Conservation (phyloP, 1,139 yeast species). For the Saccharomyces hybrid region DNA sequence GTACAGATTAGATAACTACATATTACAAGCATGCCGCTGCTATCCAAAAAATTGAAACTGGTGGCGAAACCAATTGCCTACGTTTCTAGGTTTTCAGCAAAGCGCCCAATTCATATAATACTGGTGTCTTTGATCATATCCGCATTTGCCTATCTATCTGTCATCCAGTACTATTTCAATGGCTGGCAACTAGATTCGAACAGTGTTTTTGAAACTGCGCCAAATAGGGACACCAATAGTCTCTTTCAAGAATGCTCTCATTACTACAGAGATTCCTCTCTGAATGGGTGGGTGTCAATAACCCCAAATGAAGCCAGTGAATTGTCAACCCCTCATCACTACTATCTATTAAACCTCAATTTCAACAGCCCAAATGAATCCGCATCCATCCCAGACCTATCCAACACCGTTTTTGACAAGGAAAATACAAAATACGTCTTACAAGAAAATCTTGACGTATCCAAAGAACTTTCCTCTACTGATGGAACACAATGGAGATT, state of each 20-base stretch:
- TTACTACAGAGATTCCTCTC: conserved; percentile 18
- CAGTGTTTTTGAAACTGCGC: conserved; percentile 13
- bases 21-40: conserved; percentile 21
- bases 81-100: conserved; percentile 63
- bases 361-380: conserved; percentile 17
- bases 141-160: conserved; percentile 71
- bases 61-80: conserved; percentile 35
- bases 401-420: conserved; percentile 19
- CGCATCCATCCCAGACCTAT: conserved; percentile 17
- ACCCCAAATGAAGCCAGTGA: conserved; percentile 17
- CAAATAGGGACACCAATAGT: conserved; percentile 14
- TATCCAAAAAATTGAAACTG: conserved; percentile 21
- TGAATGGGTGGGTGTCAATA: conserved; percentile 19
- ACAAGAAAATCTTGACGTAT: conserved; percentile 18
- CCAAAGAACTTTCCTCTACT: conserved; percentile 28
- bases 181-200: conserved; percentile 27
- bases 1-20: background rate
- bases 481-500: conserved; percentile 52
- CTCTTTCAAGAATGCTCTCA: conserved; percentile 26
- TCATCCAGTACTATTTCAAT: conserved; percentile 66
- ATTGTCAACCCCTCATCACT: conserved; percentile 18
- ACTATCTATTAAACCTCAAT: conserved; percentile 24
- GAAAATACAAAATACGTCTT: conserved; percentile 22
- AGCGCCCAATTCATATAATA: conserved; percentile 83
- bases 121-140: conserved; percentile 68